phyloP scores from a whole-genome alignment of 345 rosid species.

The Pistacia vera region DNA sequence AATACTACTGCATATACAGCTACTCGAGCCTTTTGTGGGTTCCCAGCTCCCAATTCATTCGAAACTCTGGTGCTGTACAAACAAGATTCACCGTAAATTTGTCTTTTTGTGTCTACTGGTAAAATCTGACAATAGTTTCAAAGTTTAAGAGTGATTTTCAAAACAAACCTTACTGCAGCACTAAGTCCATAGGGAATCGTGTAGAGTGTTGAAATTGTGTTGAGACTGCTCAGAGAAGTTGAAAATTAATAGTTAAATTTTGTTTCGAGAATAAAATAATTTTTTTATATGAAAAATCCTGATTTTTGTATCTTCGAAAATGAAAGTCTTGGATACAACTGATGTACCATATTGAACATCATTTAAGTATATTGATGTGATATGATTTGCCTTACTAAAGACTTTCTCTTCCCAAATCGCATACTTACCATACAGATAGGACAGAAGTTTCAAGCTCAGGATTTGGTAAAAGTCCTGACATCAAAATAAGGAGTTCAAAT shows the following conservation, averaged over 20 bases:
- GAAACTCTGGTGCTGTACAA: constrained; percentile 74
- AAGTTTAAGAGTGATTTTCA: too few species aligned
- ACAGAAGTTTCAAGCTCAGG: constrained; percentile 91
- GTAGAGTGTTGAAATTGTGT: constrained; percentile 54
- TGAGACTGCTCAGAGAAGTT: constrained; percentile 44
- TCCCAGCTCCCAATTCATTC: constrained; percentile 84
- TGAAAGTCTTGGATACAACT: too few species aligned
- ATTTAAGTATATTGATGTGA: too few species aligned
- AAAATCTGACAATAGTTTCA: too few species aligned
- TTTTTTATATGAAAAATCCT: neutral
- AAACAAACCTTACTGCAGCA: constrained; percentile 66
- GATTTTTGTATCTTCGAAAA: too few species aligned
- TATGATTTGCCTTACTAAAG: too few species aligned
- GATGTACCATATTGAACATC: too few species aligned
- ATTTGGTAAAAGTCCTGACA: constrained; percentile 83
- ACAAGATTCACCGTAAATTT: neutral
- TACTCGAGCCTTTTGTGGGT: constrained; percentile 45
- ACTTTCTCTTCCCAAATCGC: too few species aligned
- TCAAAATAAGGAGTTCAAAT: constrained; percentile 73
- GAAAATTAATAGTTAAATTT: neutral
- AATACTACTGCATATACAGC: constrained; percentile 47
- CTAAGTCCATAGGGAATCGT: constrained; percentile 60
- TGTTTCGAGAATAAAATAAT: neutral
- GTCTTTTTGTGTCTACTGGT: too few species aligned
- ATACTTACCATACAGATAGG: constrained; percentile 74